Base-by-base conservation (phyloP, 352 stramenopile species). In the Phytophthora vignae region DNA sequence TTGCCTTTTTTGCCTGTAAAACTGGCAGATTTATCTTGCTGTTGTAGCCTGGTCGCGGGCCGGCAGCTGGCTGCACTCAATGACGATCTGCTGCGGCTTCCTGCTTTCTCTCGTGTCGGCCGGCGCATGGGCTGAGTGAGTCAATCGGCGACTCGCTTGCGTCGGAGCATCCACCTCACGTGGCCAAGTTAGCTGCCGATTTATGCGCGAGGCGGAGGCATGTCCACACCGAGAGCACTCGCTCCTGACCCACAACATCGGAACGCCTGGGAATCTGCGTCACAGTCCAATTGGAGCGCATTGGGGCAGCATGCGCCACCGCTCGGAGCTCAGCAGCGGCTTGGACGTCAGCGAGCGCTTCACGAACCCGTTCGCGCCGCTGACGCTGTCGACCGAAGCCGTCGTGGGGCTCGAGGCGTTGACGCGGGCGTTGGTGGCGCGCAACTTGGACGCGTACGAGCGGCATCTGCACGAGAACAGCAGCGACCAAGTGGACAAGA, bases 381-480 rank as follows among this genome's bases (percentile, higher is more conserved):
- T 84, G 3, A 55, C 44, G 19, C 64, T 88, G 19, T 67, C 64
- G 19, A 27, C 68, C 1, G 71, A 74, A 31, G 70, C 73, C 22
- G 57, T 64, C 11, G 15, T 22, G 9, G 66, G 67, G 10, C 61
- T 88, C 8, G 69, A 74, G n/a, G 42, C 36, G 21, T 59, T 84
- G 40, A 67, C 76, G 21, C 66, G 70, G 27, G 71, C 49, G 9
- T 65, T 84, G 19, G 64, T 88, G 11, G 12, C 22, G 7, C 70
- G 78, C 6, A 78, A 71, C 56, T 36, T 83, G 8, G 68, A 61
- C 27, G 58, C 79, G 21, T 88, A 84, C 70, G 76, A 86, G 61
- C 65, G 46, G 10, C 55, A 74, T n/a, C 36, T 77, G 48, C 22
- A 50, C 2, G 53, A 57, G 6, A 67, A 50, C 22, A 27, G 65